Evolutionary conservation across 1,139 yeast species (phyloP).

Genomic region (Saccharomyces hybrid): DNA sequence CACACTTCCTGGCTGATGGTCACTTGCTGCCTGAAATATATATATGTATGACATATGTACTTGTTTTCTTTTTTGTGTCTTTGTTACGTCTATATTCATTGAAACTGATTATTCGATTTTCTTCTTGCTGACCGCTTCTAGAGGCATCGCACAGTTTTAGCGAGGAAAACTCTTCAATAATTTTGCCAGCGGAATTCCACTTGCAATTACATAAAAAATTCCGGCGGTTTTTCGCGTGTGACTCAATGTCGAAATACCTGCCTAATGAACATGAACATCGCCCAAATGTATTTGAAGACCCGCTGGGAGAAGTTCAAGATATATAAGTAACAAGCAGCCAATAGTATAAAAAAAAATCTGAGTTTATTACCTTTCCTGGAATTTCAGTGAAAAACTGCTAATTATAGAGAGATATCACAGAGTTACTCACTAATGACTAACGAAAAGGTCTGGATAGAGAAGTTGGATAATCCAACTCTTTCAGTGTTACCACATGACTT

Average conservation of each 20-base stretch:
- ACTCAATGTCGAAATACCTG: not conserved
- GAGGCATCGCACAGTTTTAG: not conserved
- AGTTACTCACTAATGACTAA: not conserved
- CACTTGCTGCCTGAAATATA: not conserved
- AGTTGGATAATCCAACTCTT: conserved; percentile 73
- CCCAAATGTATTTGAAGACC: not conserved
- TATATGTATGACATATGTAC: not conserved
- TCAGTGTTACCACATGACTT: conserved; percentile 86
- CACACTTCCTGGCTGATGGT: not conserved
- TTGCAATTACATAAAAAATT: not conserved
- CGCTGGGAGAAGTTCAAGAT: not conserved
- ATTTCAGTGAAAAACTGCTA: not conserved
- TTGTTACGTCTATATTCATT: not conserved
- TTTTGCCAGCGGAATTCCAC: not conserved
- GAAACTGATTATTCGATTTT: not conserved
- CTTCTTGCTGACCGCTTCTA: not conserved
- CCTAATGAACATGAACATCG: not conserved
- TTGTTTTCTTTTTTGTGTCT: not conserved
- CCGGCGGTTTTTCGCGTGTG: conserved; percentile 1
- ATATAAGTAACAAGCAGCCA: not conserved
- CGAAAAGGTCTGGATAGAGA: conserved; percentile 51
- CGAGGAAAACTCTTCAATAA: not conserved
- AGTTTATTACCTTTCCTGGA: not conserved
- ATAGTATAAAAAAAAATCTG: not conserved
- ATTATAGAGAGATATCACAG: not conserved